phyloP scores from a whole-genome alignment of 495 filamentous ascomycete species.

The Xylaria telfairii region DNA sequence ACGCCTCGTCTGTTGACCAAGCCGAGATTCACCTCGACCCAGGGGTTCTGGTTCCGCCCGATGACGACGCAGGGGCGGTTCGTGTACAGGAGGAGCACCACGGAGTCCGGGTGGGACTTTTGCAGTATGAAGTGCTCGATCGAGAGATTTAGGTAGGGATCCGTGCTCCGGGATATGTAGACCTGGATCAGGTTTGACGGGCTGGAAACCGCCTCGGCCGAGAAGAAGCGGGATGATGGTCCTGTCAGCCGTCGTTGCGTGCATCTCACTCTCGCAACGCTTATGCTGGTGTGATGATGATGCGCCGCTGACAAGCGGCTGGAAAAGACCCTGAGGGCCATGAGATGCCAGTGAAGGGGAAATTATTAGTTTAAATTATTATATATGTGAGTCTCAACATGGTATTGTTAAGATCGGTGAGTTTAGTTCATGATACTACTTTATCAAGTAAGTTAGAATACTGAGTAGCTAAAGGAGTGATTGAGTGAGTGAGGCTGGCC shows the following conservation, averaged over 20 bases:
- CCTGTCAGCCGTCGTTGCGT: background rate
- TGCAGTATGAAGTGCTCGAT: conserved; percentile 90
- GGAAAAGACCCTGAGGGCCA: conserved; percentile 19
- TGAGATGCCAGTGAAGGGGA: background rate
- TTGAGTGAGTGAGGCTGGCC: conserved; percentile 10
- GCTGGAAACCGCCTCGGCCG: conserved; percentile 30
- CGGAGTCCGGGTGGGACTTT: conserved; percentile 70
- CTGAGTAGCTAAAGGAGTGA: background rate
- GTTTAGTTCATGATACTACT: background rate
- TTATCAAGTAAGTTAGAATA: background rate
- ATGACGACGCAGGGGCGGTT: conserved; percentile 88
- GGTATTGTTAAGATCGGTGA: background rate
- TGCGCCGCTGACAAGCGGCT: conserved; percentile 17
- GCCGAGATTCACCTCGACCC: conserved; percentile 83
- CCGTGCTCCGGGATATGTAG: conserved; percentile 74
- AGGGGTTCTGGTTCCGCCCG: conserved; percentile 97
- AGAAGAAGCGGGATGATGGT: conserved; percentile 32
- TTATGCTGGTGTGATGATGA: background rate
- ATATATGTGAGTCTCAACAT: background rate
- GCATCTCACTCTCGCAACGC: background rate
- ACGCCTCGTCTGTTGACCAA: conserved; percentile 46
- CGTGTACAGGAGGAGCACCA: conserved; percentile 82
- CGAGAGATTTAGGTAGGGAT: conserved; percentile 94
- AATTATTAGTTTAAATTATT: background rate
- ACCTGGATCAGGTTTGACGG: conserved; percentile 55